Conservation (phyloP, 108 stramenopile genomes). For the Pseudonitzschia multistriata region DNA sequence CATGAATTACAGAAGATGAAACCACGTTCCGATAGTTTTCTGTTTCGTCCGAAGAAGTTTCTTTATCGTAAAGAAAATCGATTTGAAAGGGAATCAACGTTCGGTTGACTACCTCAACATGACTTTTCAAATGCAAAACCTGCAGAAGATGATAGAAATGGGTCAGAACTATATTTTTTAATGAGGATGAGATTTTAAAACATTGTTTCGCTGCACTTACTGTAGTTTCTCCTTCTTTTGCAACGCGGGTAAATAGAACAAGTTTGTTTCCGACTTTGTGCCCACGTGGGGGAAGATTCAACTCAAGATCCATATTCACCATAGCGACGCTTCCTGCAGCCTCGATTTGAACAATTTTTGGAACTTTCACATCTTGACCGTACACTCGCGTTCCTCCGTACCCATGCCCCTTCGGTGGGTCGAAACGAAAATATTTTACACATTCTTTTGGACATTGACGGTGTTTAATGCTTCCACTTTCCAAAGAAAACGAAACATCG, state of each 20-base stretch:
- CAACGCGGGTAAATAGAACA: slow-evolving; percentile 53
- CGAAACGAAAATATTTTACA: slow-evolving; percentile 76
- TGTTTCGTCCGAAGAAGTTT: slow-evolving; percentile 3
- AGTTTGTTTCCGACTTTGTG: slow-evolving; percentile 43
- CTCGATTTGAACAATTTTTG: slow-evolving; percentile 51
- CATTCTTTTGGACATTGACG: slow-evolving; percentile 45
- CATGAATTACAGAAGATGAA: neutral
- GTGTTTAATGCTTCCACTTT: slow-evolving; percentile 20
- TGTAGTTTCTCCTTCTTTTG: slow-evolving; percentile 73
- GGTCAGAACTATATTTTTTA: neutral
- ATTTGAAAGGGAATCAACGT: slow-evolving; percentile 65
- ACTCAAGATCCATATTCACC: slow-evolving; percentile 33
- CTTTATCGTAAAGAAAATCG: slow-evolving; percentile 3
- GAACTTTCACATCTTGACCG: slow-evolving; percentile 71
- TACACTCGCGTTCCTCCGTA: slow-evolving; percentile 71
- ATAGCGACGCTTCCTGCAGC: slow-evolving; percentile 2
- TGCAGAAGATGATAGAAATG: slow-evolving; percentile 5
- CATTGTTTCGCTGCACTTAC: slow-evolving; percentile 36
- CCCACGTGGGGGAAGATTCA: slow-evolving; percentile 38
- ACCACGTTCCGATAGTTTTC: slow-evolving; percentile 12
- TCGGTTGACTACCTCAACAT: slow-evolving; percentile 59
- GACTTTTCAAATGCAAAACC: slow-evolving; percentile 72
- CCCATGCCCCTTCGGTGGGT: slow-evolving; percentile 56
- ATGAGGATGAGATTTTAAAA: neutral
- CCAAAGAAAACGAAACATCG: slow-evolving; percentile 46